phyloP scores from a whole-genome alignment of 371 early-diverging fungal genomes.

The Sporodiniella umbellata region DNA sequence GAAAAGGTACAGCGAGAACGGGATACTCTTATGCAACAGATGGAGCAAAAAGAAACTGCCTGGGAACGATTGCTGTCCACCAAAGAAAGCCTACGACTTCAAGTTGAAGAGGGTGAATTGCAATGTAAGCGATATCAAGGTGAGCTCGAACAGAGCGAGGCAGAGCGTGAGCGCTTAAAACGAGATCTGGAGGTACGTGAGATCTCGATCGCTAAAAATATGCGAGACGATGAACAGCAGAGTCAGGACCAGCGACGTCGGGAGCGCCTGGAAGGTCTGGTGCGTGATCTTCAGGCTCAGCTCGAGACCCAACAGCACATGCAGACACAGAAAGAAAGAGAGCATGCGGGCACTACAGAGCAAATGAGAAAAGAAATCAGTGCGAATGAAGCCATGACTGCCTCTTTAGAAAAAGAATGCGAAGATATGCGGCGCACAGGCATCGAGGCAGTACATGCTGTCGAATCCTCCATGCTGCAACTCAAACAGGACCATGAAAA shows the following conservation, averaged over 20 bases:
- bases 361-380: constrained; percentile 25
- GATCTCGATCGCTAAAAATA: constrained; percentile 20
- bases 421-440: constrained; percentile 36
- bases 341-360: constrained; percentile 29
- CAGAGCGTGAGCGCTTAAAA: constrained; percentile 1
- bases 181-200: constrained; percentile 10
- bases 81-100: constrained; percentile 37
- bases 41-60: constrained; percentile 36
- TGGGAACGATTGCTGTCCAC: constrained; percentile 41
- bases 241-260: constrained; percentile 31
- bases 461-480: constrained; percentile 23
- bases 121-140: constrained; percentile 19
- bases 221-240: constrained; percentile 22
- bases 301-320: constrained; percentile 8
- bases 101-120: constrained; percentile 27
- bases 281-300: constrained; percentile 28
- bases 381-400: constrained; percentile 22
- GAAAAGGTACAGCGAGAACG: constrained; percentile 33
- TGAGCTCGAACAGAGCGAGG: constrained; percentile 8
- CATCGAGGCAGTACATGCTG: constrained; percentile 31
- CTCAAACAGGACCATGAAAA: constrained; percentile 19
- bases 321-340: constrained; percentile 10
- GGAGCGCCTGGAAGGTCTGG: constrained; percentile 27
- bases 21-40: constrained; percentile 18
- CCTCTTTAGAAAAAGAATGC: constrained; percentile 39